phyloP scores from a whole-genome alignment of 2,329 filamentous ascomycete genomes.

The Exophiala phaeomuriformis region DNA sequence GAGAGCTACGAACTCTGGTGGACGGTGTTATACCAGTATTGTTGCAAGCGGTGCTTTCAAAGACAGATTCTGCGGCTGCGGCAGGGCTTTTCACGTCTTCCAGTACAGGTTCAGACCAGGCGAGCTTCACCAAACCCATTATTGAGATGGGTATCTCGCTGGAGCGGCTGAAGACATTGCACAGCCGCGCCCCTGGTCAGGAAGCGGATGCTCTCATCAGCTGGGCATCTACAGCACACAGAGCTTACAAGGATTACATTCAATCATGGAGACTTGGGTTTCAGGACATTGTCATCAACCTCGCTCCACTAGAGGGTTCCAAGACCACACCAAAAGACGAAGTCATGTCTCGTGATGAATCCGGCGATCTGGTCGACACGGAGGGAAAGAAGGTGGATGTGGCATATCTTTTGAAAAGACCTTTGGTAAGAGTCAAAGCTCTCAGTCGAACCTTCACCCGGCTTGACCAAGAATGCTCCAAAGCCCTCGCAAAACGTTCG shows the following conservation, averaged over 20 bases:
- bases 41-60: conserved; percentile 72
- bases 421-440: conserved; percentile 79
- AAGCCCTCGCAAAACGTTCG: conserved; percentile 51
- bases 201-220: conserved; percentile 64
- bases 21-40: conserved; percentile 93
- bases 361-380: conserved; percentile 57
- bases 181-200: conserved; percentile 69
- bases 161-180: conserved; percentile 71
- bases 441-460: conserved; percentile 74
- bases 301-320: conserved; percentile 64
- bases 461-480: conserved; percentile 35
- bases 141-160: conserved; percentile 88
- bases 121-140: conserved; percentile 72
- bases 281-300: conserved; percentile 86
- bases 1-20: conserved; percentile 85
- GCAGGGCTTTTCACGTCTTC: conserved; percentile 61
- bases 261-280: conserved; percentile 88
- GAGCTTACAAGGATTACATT: conserved; percentile 78
- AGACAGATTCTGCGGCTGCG: conserved; percentile 57
- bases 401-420: conserved; percentile 82
- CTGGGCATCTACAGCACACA: conserved; percentile 73
- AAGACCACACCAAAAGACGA: conserved; percentile 40
- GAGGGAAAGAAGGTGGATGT: conserved; percentile 90
- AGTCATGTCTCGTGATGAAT: conserved; percentile 50
- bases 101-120: conserved; percentile 47